Conservation (phyloP, 179 eudicot genomes). For the Monotropa hypopitys region DNA sequence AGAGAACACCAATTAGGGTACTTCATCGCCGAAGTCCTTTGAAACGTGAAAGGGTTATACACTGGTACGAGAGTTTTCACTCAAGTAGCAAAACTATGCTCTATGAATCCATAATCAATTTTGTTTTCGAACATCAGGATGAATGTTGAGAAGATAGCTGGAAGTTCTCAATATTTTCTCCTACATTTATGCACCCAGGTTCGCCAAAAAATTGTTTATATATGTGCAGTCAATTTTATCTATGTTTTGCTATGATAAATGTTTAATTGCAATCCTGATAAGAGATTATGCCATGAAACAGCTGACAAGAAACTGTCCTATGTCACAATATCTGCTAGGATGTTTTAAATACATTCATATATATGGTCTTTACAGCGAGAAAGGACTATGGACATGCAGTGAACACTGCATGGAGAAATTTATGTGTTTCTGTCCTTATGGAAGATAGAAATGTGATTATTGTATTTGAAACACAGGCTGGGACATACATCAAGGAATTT, state of each 20-base stretch:
- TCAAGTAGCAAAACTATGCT: background rate
- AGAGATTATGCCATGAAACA: background rate
- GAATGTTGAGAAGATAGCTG: conserved; percentile 74
- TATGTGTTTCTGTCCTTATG: background rate
- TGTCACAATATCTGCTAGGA: background rate
- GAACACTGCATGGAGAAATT: background rate
- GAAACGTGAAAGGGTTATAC: conserved; percentile 77
- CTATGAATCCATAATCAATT: conserved; percentile 2
- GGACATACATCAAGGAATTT: conserved; percentile 95
- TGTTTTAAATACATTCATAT: background rate
- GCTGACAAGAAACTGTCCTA: background rate
- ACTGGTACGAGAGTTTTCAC: conserved; percentile 39
- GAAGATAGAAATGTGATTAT: background rate
- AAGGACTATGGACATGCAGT: background rate
- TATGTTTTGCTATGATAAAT: background rate
- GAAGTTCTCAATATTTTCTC: conserved; percentile 67
- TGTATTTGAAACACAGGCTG: conserved; percentile 48
- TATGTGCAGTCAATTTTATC: background rate
- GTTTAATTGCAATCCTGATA: background rate
- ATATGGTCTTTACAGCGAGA: background rate
- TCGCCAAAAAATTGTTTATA: background rate
- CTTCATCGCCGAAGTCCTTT: conserved; percentile 97
- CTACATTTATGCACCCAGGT: conserved; percentile 98
- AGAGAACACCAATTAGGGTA: conserved; percentile 90
- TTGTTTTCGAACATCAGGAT: conserved; percentile 43